Evolutionary conservation across 2,329 filamentous ascomycete genomes (phyloP).

Genomic region (Claviceps cyperi): DNA sequence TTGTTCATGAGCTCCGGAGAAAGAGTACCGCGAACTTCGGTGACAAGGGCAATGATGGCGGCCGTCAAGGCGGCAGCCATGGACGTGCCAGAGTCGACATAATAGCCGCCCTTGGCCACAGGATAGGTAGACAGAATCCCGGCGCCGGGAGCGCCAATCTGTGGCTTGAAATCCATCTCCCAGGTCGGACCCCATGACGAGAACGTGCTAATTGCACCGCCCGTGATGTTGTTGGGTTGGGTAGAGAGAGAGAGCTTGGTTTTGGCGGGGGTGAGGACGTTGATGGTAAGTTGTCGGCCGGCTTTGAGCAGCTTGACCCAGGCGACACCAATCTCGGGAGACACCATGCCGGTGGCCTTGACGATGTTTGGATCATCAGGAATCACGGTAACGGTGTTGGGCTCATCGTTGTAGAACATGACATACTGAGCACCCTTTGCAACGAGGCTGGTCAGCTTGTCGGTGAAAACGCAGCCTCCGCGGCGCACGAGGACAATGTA

Average conservation of each 20-base stretch:
- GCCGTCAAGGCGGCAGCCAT: slow-evolving; percentile 44
- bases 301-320: slow-evolving; percentile 26
- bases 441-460: background rate
- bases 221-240: slow-evolving; percentile 17
- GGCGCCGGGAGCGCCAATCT: slow-evolving; percentile 40
- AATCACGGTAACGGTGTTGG: slow-evolving; percentile 13
- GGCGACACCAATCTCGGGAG: slow-evolving; percentile 28
- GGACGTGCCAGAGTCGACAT: slow-evolving; percentile 40
- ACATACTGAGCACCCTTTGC: slow-evolving; percentile 42
- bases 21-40: slow-evolving; percentile 32
- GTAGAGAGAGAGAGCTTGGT: background rate
- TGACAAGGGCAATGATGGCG: slow-evolving; percentile 38
- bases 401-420: slow-evolving; percentile 43
- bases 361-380: slow-evolving; percentile 15
- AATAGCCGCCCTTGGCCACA: slow-evolving; percentile 29
- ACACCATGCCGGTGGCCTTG: slow-evolving; percentile 13
- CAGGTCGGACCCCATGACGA: slow-evolving; percentile 47
- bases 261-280: background rate
- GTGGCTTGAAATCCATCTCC: slow-evolving; percentile 40
- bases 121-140: slow-evolving; percentile 44
- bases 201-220: slow-evolving; percentile 35
- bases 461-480: background rate
- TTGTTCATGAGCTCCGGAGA: slow-evolving; percentile 35
- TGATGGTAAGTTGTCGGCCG: slow-evolving; percentile 19
- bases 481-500: slow-evolving; percentile 40